Evolutionary conservation across 768 basidiomycete species (phyloP).

Genomic region (Tricholoma terreum): DNA sequence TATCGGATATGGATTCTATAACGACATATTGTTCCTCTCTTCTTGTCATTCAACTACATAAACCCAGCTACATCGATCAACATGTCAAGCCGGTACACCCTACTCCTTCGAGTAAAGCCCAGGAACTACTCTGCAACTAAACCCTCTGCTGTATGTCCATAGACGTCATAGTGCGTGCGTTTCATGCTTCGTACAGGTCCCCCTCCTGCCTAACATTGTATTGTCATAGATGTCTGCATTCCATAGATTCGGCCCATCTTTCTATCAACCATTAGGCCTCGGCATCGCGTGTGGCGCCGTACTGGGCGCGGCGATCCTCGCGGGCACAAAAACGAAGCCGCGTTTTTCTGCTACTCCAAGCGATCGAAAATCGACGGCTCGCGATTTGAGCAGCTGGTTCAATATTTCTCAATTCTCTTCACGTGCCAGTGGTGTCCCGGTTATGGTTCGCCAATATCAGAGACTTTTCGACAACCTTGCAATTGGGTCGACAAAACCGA

Average conservation of each 20-base stretch:
- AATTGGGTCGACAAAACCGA: background rate
- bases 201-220: background rate
- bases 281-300: background rate
- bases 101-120: too few species aligned
- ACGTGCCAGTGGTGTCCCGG: background rate
- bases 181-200: background rate
- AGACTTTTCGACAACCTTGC: background rate
- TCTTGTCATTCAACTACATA: too few species aligned
- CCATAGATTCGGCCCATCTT: background rate
- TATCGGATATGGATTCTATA: too few species aligned
- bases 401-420: background rate
- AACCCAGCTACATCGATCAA: too few species aligned
- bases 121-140: too few species aligned
- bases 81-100: too few species aligned
- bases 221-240: background rate
- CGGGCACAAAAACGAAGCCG: background rate
- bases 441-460: background rate
- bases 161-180: background rate
- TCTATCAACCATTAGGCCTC: background rate
- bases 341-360: background rate
- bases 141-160: too few species aligned
- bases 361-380: background rate
- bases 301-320: background rate
- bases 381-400: background rate
- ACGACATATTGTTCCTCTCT: too few species aligned